Percentiles rank a stretch among this genome's conserved stretches.
Conservation (phyloP, 139 green algal species). For the Monoraphidium neglectum region DNA sequence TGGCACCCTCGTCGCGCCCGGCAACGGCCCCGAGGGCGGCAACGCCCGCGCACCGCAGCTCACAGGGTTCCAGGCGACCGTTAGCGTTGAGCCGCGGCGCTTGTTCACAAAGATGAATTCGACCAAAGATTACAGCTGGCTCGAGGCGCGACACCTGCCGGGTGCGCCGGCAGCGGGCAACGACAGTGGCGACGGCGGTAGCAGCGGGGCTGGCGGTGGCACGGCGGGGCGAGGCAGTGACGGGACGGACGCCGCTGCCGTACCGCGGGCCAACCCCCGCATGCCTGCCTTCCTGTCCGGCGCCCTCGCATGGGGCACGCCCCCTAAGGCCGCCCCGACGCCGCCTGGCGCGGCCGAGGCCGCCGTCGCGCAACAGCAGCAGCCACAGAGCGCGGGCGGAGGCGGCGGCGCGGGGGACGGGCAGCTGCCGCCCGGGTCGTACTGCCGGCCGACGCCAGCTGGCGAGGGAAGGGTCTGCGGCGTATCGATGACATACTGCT, state of each 20-base stretch:
- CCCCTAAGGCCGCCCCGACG: not conserved
- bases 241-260: conserved; percentile 18
- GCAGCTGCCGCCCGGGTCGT: conserved; percentile 19
- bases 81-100: conserved; percentile 20
- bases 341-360: too few species aligned
- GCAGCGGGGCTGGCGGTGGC: too few species aligned
- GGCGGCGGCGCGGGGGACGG: too few species aligned
- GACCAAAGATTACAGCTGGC: conserved; percentile 62
- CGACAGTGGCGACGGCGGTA: too few species aligned
- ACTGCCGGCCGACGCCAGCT: conserved; percentile 15
- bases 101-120: conserved; percentile 48
- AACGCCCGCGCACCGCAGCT: not conserved
- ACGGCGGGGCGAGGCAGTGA: not conserved
- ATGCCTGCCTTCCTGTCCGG: conserved; percentile 56
- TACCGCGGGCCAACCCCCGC: conserved; percentile 57
- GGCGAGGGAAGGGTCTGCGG: conserved; percentile 32
- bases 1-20: conserved; percentile 32
- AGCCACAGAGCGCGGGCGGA: too few species aligned
- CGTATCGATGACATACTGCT: conserved; percentile 61
- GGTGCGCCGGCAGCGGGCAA: not conserved
- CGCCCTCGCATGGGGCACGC: conserved; percentile 54
- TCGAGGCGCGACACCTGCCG: conserved; percentile 43
- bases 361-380: not conserved
- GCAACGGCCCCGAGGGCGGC: not conserved
- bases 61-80: conserved; percentile 21